Conservation (phyloP, 2,329 filamentous ascomycete species). For the Fusarium nygamai region DNA sequence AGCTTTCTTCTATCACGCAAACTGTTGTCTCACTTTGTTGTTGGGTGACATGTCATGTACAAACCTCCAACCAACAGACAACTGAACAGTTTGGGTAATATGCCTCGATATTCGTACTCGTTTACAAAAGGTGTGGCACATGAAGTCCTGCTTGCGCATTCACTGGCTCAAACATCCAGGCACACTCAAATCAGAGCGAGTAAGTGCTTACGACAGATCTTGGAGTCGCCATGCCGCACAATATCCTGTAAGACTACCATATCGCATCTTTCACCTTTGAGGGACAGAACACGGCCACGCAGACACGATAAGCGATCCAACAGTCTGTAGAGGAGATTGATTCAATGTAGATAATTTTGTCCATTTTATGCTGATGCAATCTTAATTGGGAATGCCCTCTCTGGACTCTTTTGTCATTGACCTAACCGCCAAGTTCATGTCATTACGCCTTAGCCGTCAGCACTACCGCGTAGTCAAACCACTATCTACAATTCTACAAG, state of each 20-base stretch:
- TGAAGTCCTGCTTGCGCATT: not conserved
- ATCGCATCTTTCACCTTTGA: not conserved
- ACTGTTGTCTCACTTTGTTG: too few relatives aligned
- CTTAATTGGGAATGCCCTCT: not conserved
- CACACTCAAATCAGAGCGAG: too few relatives aligned
- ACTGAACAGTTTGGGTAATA: accelerated
- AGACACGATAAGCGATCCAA: not conserved
- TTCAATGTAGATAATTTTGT: not conserved
- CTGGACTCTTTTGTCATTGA: not conserved
- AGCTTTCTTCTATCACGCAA: accelerated
- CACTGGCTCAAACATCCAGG: not conserved
- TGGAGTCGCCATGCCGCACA: not conserved
- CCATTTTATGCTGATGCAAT: not conserved
- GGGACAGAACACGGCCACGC: not conserved
- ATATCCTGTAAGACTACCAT: not conserved
- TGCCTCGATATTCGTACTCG: not conserved
- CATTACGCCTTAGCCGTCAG: not conserved
- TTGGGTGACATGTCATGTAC: accelerated
- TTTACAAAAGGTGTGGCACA: not conserved
- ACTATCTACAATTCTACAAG: not conserved
- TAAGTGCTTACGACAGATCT: not conserved
- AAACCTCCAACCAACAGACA: not conserved
- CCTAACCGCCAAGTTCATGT: not conserved
- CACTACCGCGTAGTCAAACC: not conserved
- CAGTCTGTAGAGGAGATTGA: too few relatives aligned